Conservation (phyloP, 2,329 filamentous ascomycete genomes). For the Diaporthe destruens region DNA sequence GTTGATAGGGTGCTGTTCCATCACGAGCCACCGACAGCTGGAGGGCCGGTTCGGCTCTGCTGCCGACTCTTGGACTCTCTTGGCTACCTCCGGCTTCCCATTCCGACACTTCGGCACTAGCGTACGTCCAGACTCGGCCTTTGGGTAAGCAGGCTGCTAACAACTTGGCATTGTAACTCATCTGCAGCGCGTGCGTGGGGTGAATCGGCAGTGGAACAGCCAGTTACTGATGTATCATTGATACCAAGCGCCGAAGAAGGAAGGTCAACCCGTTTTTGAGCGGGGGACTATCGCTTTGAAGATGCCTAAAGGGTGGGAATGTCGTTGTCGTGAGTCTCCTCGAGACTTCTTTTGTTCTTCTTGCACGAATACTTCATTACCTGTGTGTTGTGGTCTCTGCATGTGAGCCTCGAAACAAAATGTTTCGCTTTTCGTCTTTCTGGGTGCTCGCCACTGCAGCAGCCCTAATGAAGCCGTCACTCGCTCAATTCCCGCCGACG, state of each 20-base stretch:
- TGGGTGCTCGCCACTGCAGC: neutral
- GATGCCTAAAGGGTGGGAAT: conserved; percentile 6
- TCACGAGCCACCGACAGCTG: neutral
- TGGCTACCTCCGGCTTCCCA: conserved; percentile 7
- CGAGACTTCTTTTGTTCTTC: neutral
- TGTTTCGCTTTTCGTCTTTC: neutral
- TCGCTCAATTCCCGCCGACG: conserved; percentile 29
- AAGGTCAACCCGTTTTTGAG: conserved; percentile 1
- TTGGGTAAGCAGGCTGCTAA: neutral
- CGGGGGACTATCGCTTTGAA: conserved; percentile 13
- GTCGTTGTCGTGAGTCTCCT: neutral
- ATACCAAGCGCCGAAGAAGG: conserved; percentile 30
- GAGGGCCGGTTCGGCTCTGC: conserved; percentile 8
- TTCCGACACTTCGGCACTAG: neutral
- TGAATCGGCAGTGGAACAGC: neutral
- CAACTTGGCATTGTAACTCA: conserved; percentile 21
- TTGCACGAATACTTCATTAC: neutral
- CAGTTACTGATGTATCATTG: conserved; percentile 23
- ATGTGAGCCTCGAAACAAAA: neutral
- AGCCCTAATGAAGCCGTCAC: neutral
- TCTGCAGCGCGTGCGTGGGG: neutral
- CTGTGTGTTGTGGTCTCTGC: neutral
- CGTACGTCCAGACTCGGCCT: neutral
- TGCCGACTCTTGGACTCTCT: conserved; percentile 8
- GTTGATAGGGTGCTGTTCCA: too few relatives aligned